Evolutionary conservation across 495 filamentous ascomycete species (phyloP).

Genomic region (Neurospora tetraspora): DNA sequence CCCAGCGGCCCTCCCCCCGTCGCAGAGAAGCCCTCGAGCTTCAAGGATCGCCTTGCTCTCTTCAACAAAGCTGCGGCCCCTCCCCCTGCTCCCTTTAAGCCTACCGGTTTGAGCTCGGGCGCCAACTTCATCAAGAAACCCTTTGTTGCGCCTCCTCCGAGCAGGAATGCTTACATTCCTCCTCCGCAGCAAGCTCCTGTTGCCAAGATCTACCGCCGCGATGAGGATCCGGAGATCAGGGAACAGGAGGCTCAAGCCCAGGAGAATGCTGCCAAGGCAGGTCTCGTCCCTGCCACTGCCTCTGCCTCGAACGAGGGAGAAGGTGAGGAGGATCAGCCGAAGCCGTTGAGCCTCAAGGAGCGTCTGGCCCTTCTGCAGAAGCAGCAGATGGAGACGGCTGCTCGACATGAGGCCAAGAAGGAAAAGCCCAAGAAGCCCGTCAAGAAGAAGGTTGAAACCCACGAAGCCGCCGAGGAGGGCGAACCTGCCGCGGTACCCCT

Average conservation of each 20-base stretch:
- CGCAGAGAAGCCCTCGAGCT: conserved; percentile 78
- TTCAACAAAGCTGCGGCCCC: conserved; percentile 88
- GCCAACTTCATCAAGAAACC: conserved; percentile 87
- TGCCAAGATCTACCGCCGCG: conserved; percentile 71
- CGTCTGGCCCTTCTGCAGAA: conserved; percentile 87
- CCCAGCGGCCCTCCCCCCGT: conserved; percentile 51
- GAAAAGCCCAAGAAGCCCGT: conserved; percentile 76
- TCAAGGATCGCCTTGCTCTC: conserved; percentile 89
- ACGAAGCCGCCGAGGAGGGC: conserved; percentile 30
- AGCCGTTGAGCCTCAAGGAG: conserved; percentile 88
- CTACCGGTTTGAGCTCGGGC: conserved; percentile 48
- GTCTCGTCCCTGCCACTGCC: conserved; percentile 35
- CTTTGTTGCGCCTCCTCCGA: conserved; percentile 94
- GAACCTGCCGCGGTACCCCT: conserved; percentile 24
- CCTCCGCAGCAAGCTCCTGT: conserved; percentile 51
- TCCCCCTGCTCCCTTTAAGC: conserved; percentile 81
- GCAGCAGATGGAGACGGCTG: conserved; percentile 80
- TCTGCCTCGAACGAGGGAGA: conserved; percentile 27
- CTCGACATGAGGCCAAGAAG: conserved; percentile 75
- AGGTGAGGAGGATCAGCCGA: conserved; percentile 63
- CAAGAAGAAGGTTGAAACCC: conserved; percentile 66
- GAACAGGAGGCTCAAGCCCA: conserved; percentile 50
- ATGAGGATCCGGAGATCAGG: conserved; percentile 77
- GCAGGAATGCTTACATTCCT: conserved; percentile 83
- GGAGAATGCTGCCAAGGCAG: conserved; percentile 49